Percentiles rank a stretch among this genome's conserved stretches.
These are phyloP conservation scores for Fusarium penzigii DNA, from an alignment of 2,329 filamentous ascomycete genomes.

Conservation along the genomic window DNA sequence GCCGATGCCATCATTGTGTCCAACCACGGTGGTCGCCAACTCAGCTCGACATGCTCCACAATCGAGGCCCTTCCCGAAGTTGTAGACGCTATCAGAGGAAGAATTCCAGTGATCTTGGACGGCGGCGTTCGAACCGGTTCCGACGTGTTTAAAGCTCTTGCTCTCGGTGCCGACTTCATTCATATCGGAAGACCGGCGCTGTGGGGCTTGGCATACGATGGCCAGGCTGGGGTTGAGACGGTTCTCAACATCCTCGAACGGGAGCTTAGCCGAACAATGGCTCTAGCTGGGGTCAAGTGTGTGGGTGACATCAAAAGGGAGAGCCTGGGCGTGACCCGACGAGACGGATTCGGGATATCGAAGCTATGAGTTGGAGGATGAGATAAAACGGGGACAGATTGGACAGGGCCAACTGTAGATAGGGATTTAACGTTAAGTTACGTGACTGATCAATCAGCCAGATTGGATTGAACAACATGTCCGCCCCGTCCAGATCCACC, in stretches of 20 bases:
- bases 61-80: conserved; percentile 6
- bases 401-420: too few relatives aligned
- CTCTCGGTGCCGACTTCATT: not conserved
- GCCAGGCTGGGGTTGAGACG: not conserved
- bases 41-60: not conserved
- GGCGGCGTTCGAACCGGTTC: not conserved
- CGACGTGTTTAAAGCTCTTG: not conserved
- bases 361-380: too few relatives aligned
- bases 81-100: not conserved
- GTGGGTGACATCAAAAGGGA: not conserved
- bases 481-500: too few relatives aligned
- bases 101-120: not conserved
- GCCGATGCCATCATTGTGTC: conserved; percentile 5
- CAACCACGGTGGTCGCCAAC: conserved; percentile 5
- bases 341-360: too few relatives aligned
- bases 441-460: too few relatives aligned
- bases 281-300: not conserved
- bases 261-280: not conserved
- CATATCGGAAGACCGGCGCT: not conserved
- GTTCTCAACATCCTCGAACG: not conserved
- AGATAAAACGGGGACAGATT: too few relatives aligned
- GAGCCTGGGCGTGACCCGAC: not conserved
- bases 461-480: too few relatives aligned
- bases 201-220: not conserved
- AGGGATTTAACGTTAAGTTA: too few relatives aligned